Percentiles rank a stretch among this genome's conserved stretches.
Evolutionary conservation across 1,284 basidiomycete genomes (phyloP).

Genomic region (Serendipita sp.): DNA sequence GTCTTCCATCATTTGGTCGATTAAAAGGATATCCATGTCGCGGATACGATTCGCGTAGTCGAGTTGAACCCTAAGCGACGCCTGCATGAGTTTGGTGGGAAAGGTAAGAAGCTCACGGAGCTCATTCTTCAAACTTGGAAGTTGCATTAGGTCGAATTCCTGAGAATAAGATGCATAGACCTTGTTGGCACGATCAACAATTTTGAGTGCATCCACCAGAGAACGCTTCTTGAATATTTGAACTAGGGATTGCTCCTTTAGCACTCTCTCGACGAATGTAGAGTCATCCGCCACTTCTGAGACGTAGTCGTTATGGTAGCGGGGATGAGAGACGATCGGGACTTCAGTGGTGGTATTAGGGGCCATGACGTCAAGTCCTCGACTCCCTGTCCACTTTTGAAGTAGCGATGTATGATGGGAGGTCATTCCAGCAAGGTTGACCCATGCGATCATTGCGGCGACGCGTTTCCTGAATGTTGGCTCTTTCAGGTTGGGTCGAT

Average conservation of each 20-base stretch:
- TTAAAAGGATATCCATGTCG: slow-evolving; percentile 79
- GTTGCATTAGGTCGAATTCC: slow-evolving; percentile 68
- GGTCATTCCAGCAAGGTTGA: slow-evolving; percentile 64
- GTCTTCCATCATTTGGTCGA: slow-evolving; percentile 93
- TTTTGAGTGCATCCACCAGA: slow-evolving; percentile 72
- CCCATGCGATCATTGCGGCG: slow-evolving; percentile 83
- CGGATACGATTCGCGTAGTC: slow-evolving; percentile 83
- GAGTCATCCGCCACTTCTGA: slow-evolving; percentile 35
- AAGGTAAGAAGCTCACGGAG: slow-evolving; percentile 90
- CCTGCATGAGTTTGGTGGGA: slow-evolving; percentile 87
- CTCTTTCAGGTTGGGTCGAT: slow-evolving; percentile 59
- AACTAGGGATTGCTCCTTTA: slow-evolving; percentile 93
- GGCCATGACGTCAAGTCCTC: slow-evolving; percentile 75
- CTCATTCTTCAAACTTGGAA: slow-evolving; percentile 87
- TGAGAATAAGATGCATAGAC: slow-evolving; percentile 71
- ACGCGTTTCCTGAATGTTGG: slow-evolving; percentile 59
- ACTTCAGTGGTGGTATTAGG: slow-evolving; percentile 52
- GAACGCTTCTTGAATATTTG: slow-evolving; percentile 90
- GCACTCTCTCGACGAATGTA: slow-evolving; percentile 84
- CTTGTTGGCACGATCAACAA: slow-evolving; percentile 77
- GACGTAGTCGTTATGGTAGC: slow-evolving; percentile 14
- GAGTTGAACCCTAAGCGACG: slow-evolving; percentile 76
- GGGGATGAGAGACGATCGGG: slow-evolving; percentile 26
- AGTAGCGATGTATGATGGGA: slow-evolving; percentile 66
- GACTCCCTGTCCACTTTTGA: slow-evolving; percentile 83